phyloP scores from a whole-genome alignment of 1,139 yeast species.

The Zygoascus hellenicus region DNA sequence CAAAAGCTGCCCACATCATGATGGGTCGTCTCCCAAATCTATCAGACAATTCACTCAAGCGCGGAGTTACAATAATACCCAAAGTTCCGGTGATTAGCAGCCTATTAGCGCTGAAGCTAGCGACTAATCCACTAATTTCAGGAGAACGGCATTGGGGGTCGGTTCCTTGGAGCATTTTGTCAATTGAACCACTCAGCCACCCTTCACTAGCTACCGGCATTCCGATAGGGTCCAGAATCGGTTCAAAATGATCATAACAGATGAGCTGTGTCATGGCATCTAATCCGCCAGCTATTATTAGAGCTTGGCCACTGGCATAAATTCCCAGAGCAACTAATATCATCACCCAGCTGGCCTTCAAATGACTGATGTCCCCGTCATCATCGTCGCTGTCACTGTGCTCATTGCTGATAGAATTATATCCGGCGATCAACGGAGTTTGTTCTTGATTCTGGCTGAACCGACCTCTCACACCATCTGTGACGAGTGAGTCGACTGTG shows the following conservation, averaged over 20 bases:
- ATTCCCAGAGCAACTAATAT: slow-evolving; percentile 15
- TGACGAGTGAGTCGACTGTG: slow-evolving; percentile 10
- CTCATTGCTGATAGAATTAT: not conserved
- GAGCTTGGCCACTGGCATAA: slow-evolving; percentile 20
- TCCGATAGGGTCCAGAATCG: slow-evolving; percentile 6
- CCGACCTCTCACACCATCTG: slow-evolving; percentile 9
- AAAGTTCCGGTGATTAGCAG: slow-evolving; percentile 21
- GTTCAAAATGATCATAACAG: slow-evolving; percentile 21
- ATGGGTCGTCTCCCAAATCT: slow-evolving; percentile 54
- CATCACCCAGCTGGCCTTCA: slow-evolving; percentile 3
- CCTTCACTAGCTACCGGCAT: slow-evolving; percentile 2
- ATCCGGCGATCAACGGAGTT: not conserved
- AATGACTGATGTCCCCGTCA: slow-evolving; percentile 1
- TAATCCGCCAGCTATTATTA: slow-evolving; percentile 21
- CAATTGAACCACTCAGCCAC: slow-evolving; percentile 1
- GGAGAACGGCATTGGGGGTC: slow-evolving; percentile 27
- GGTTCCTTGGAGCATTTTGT: slow-evolving; percentile 6
- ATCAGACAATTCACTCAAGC: slow-evolving; percentile 60
- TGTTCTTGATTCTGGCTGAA: slow-evolving; percentile 6
- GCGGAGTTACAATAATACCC: slow-evolving; percentile 24
- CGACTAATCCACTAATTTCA: slow-evolving; percentile 25
- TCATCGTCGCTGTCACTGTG: not conserved
- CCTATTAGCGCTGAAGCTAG: slow-evolving; percentile 25
- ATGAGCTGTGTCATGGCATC: slow-evolving; percentile 26
- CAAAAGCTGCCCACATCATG: slow-evolving; percentile 32